These are phyloP conservation scores for Exophiala sideris DNA, from an alignment of 2,329 filamentous ascomycete genomes.

Conservation along the genomic window DNA sequence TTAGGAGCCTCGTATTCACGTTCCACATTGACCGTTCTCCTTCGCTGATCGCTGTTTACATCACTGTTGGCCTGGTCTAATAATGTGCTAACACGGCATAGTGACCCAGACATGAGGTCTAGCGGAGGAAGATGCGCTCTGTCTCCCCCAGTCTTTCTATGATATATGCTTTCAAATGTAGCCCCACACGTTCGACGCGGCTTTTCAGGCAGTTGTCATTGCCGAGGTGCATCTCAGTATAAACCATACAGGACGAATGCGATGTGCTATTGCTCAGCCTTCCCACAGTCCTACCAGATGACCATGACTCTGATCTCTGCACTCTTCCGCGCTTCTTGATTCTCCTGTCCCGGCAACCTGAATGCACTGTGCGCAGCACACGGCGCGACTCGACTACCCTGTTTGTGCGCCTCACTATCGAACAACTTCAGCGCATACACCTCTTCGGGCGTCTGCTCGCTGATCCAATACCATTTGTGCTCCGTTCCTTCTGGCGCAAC, in stretches of 20 bases:
- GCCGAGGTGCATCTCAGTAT: no score
- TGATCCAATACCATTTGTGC: slow-evolving; percentile 9
- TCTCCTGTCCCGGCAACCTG: slow-evolving; percentile 2
- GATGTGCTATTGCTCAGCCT: not conserved
- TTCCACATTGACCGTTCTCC: no score
- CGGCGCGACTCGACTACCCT: not conserved
- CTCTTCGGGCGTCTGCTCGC: slow-evolving; percentile 12
- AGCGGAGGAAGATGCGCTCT: no score
- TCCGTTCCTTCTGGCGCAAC: slow-evolving; percentile 4
- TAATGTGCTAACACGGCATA: no score
- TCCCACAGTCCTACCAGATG: slow-evolving; percentile 7
- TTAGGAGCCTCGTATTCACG: no score
- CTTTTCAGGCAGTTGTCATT: no score
- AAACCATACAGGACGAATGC: not conserved
- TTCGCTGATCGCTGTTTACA: no score
- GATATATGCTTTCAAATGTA: no score
- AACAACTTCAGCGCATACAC: slow-evolving; percentile 14
- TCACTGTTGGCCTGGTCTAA: no score
- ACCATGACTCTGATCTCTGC: slow-evolving; percentile 11
- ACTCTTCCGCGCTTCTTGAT: not conserved
- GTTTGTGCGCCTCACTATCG: slow-evolving; percentile 10
- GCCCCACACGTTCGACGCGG: no score
- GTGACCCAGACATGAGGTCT: no score
- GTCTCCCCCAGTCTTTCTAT: no score
- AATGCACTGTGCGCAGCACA: slow-evolving; percentile 14